A percentile compares a stretch with the other conserved stretches of the same genome.
These are phyloP conservation scores for Penicillium fuscoglaucum DNA, from an alignment of 2,329 filamentous ascomycete species.

Conservation along the genomic window DNA sequence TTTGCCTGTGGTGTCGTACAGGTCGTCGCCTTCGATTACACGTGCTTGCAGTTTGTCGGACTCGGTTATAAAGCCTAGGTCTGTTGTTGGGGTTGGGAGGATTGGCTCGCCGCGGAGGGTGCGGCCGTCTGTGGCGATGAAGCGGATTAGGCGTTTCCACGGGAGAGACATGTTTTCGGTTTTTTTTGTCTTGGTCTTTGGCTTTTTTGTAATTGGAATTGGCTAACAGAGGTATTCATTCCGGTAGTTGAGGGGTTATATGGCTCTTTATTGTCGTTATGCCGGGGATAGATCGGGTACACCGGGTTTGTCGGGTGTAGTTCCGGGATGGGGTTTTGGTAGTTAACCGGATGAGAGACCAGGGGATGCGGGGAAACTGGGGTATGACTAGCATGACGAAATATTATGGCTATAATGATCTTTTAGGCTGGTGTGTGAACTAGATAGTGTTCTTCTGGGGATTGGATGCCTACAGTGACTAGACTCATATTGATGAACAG, in stretches of 20 bases:
- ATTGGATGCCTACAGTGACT: neutral
- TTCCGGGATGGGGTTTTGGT: neutral
- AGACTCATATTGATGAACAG: neutral
- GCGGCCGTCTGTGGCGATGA: conserved; percentile 53
- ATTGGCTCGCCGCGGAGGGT: conserved; percentile 56
- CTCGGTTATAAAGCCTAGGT: conserved; percentile 52
- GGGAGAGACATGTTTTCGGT: conserved; percentile 22
- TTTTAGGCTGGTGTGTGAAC: neutral
- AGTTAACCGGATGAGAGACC: neutral
- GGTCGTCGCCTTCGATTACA: conserved; percentile 53
- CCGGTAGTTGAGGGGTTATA: neutral
- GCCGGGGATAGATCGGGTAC: neutral
- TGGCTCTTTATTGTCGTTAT: neutral
- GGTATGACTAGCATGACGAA: neutral
- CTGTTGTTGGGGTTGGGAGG: conserved; percentile 37
- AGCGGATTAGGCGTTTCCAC: conserved; percentile 59
- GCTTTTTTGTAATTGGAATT: too few species aligned
- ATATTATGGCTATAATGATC: neutral
- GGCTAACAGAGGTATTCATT: neutral
- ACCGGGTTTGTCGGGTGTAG: neutral
- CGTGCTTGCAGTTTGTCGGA: conserved; percentile 53
- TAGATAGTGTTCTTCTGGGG: neutral
- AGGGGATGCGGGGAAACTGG: neutral
- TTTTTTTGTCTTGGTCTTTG: neutral
- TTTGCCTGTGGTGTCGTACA: conserved; percentile 49